Percentiles rank a stretch among this genome's conserved stretches.
phyloP scores from a whole-genome alignment of 2,329 filamentous ascomycete species.

The Fusarium abutilonis region DNA sequence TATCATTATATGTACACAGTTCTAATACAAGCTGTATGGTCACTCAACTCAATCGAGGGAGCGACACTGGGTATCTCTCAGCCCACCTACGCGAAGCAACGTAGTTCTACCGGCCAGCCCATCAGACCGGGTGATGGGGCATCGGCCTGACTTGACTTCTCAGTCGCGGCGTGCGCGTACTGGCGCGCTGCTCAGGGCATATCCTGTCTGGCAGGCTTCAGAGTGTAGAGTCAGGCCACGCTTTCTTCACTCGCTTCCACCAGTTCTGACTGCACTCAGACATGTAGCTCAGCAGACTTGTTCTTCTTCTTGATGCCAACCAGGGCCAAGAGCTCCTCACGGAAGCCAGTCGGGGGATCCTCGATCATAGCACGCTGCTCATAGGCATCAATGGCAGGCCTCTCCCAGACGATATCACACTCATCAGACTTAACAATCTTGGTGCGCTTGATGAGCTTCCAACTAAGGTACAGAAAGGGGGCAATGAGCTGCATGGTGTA shows the following conservation, averaged over 20 bases:
- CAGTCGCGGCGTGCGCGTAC: background rate
- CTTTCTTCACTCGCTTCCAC: background rate
- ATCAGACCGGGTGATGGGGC: background rate
- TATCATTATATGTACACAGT: conserved; percentile 16
- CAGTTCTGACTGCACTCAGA: conserved; percentile 5
- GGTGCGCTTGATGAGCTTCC: conserved; percentile 68
- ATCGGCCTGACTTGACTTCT: background rate
- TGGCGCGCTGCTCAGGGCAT: background rate
- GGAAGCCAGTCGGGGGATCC: conserved; percentile 56
- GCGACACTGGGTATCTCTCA: conserved; percentile 23
- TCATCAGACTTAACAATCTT: conserved; percentile 59
- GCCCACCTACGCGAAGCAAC: background rate
- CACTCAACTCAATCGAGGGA: conserved; percentile 3
- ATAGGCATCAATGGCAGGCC: conserved; percentile 62
- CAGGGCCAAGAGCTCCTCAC: conserved; percentile 29
- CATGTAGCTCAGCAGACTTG: conserved; percentile 17
- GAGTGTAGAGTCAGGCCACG: background rate
- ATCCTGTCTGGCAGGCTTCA: background rate
- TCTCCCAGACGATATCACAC: conserved; percentile 65
- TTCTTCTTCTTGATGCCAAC: conserved; percentile 31
- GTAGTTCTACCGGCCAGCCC: background rate
- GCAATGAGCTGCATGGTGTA: conserved; percentile 62
- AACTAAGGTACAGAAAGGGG: conserved; percentile 59
- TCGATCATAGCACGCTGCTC: conserved; percentile 51
- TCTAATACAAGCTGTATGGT: conserved; percentile 6